Evolutionary conservation across 208 protist species (phyloP).

Genomic region (Crithidia brevicula): DNA sequence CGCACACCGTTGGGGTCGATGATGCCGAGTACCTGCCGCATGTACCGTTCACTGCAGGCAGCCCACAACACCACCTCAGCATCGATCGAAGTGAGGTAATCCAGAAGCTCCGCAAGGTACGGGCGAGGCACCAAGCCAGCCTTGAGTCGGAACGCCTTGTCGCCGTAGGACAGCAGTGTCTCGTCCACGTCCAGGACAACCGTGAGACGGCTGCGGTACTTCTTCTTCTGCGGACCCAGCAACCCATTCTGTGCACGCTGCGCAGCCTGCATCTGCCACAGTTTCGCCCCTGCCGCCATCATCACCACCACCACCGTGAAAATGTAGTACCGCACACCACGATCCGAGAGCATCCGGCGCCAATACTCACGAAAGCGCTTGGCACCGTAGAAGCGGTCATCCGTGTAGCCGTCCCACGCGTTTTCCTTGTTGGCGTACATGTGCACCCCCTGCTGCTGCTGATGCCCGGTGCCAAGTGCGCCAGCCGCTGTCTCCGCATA

Average conservation of each 20-base stretch:
- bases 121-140: conserved; percentile 81
- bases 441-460: conserved; percentile 52
- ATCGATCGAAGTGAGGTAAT: conserved; percentile 86
- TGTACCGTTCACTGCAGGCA: conserved; percentile 87
- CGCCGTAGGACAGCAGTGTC: conserved; percentile 89
- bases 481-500: conserved; percentile 42
- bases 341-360: conserved; percentile 66
- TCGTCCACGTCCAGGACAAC: conserved; percentile 91
- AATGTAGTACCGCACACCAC: conserved; percentile 81
- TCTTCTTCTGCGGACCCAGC: conserved; percentile 81
- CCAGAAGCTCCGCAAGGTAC: conserved; percentile 85
- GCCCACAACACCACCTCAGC: conserved; percentile 92
- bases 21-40: conserved; percentile 81
- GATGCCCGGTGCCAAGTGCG: conserved; percentile 24
- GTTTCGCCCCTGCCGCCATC: conserved; percentile 43
- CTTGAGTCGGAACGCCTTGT: conserved; percentile 90
- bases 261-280: conserved; percentile 66
- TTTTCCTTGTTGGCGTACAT: conserved; percentile 92
- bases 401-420: conserved; percentile 82
- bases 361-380: conserved; percentile 82
- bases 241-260: conserved; percentile 60
- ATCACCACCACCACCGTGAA: conserved; percentile 71
- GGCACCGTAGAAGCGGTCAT: conserved; percentile 84
- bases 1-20: conserved; percentile 84
- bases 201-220: conserved; percentile 82